Base-by-base conservation (phyloP, 352 stramenopile species). In the Phytopythium ostracodes region DNA sequence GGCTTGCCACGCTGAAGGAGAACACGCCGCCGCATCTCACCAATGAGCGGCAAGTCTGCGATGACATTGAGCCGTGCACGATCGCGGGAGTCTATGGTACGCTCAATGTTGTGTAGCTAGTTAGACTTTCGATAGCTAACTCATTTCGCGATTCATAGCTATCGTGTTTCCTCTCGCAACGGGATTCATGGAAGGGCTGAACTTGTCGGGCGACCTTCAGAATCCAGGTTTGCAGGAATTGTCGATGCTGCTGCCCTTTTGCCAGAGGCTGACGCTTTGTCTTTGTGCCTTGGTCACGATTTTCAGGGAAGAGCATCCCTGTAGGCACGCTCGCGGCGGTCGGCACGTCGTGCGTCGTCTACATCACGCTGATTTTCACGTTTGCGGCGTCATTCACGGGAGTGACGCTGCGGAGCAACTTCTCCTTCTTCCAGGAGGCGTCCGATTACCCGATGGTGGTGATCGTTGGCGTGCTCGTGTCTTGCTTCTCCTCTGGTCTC, bases 111-210 rank as follows among this genome's bases (percentile, higher is more conserved):
- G 33, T 56, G 24, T 25, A 17, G 10, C 38, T 22, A 17, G 35
- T 12, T 43, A 1, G 2, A 33, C 4, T 31, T 20, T 46, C 33
- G 9, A 9, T 18, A 5, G 12, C 10, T 51, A 17, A 59, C n/a
- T 17, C 25, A 22, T 44, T n/a, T 18, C 17, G 7, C 47, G 63
- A 58, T 36, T 18, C 61, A 22, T 31, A 83, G 77, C 71, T 9
- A 84, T 96, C 42, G 79, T 95, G 43, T 96, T 94, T 56, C 84
- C 84, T 38, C 79, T 90, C 8, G 79, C 88, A 22, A 96, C 86
- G 10, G 87, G 87, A 7, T 91, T 93, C 58, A 92, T 92, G 82
- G 85, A 91, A 65, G 85, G 85, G 15, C 67, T 89, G 3, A 94
- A 94, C 56, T 64, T 94, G n/a, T 88, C 75, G 0, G 85, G 85